Evolutionary conservation across 2,329 filamentous ascomycete genomes (phyloP).

Genomic region (Neospermospora avenae): DNA sequence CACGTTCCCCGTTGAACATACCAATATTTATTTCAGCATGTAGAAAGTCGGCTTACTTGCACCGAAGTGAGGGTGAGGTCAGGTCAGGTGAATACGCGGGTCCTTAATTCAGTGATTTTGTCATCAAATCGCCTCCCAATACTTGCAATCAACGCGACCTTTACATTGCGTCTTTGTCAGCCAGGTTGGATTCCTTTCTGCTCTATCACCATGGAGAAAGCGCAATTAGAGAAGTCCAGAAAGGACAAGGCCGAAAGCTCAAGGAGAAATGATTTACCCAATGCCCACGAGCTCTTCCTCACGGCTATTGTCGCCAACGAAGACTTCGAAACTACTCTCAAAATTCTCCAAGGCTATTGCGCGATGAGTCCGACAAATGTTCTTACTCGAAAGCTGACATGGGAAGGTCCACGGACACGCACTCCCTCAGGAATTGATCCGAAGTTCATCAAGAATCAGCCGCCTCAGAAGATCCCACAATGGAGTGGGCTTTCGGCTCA

Average conservation of each 20-base stretch:
- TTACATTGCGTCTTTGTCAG: neutral
- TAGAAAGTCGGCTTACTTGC: too few species aligned
- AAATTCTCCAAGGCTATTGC: constrained; percentile 55
- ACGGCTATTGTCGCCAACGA: constrained; percentile 49
- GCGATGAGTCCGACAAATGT: constrained; percentile 52
- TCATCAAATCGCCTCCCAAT: neutral
- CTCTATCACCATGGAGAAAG: neutral
- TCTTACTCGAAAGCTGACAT: constrained; percentile 52
- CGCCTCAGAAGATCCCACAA: constrained; percentile 15
- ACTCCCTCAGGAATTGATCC: constrained; percentile 27
- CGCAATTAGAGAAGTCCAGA: neutral
- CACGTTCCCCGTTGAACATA: too few species aligned
- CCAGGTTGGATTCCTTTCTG: neutral
- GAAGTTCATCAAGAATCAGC: constrained; percentile 22
- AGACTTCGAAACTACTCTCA: constrained; percentile 48
- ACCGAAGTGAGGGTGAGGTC: too few species aligned
- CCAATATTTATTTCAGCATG: too few species aligned
- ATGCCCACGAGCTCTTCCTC: constrained; percentile 59
- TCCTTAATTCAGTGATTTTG: neutral
- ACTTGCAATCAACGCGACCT: neutral
- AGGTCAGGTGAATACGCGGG: neutral
- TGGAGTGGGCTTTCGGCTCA: constrained; percentile 56
- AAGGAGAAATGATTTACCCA: constrained; percentile 3
- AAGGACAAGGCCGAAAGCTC: neutral
- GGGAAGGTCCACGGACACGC: constrained; percentile 43